Evolutionary conservation across 164 flowering plant genomes (phyloP), one percentile per base, ranked within the genome.

Genomic region (Stephania yunnanensis): DNA sequence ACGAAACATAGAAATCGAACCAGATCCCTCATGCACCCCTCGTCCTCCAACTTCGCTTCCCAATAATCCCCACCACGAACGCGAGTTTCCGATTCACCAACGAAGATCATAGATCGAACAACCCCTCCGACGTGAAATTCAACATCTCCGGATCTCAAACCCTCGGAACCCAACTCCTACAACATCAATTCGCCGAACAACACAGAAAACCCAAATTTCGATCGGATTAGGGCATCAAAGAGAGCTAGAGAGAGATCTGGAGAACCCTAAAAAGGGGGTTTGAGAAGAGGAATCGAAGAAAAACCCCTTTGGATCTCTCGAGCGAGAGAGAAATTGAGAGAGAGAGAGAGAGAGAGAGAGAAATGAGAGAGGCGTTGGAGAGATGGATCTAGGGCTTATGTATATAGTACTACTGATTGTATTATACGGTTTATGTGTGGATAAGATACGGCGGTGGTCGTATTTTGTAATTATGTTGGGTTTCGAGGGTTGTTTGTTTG

Each of bases 1-100:
- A 53, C 82, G 36, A 71, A 82, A 70, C 86, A 84, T 72, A 78
- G 76, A 81, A 83, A 76, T 15, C 70, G 52, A 78, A 73, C 76
- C 82, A 84, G 73, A 77, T 84, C 89, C 87, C 82, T 82, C 91
- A 88, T 91, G 77, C 85, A 87, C 89, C 46, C 74, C 69, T 45
- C 70, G 30, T 53, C 69, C 75, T 13, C 79, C 78, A 42, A 58
- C 69, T 36, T 71, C 30, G 22, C 52, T 25, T 25, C 30, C 2
- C 42, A 50, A 12, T 48, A 50, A 12, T 48, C 55, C 25, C 84
- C 3, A 69, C 64, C 46, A 65, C 73, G 29, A 20, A 61, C 25
- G 20, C 66, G 25, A 15, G 20, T 20, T 10, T 15, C 80, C 3
- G 44, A 29, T 1, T 44, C 55, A 36, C 42, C 42, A 36, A 74